A percentile compares a stretch with the other conserved stretches of the same genome.
Conservation (phyloP, 164 flowering plant genomes). For the Chimonanthus salicifolius region DNA sequence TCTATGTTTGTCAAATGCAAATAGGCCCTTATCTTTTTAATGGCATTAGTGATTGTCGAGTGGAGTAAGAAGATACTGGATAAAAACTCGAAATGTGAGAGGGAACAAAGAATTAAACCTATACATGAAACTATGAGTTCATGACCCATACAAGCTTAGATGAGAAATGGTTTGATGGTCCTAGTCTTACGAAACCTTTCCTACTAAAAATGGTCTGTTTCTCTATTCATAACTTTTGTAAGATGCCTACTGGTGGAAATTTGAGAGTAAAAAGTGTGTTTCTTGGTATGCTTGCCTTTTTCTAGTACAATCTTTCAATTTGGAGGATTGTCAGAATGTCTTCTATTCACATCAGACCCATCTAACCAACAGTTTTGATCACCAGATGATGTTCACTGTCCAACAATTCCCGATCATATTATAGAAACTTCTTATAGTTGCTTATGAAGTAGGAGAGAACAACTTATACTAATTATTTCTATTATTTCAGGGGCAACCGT, state of each 20-base stretch:
- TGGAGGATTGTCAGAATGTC: not conserved
- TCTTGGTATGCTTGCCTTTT: too few relatives aligned
- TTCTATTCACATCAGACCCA: not conserved
- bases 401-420: not conserved
- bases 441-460: not conserved
- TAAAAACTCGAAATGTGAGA: not conserved
- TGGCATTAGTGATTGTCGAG: not conserved
- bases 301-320: too few relatives aligned
- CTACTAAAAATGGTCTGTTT: not conserved
- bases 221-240: not conserved
- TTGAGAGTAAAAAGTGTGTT: not conserved
- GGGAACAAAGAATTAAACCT: not conserved
- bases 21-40: not conserved
- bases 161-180: not conserved
- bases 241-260: not conserved
- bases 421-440: not conserved
- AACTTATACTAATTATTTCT: constrained; percentile 2
- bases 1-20: not conserved
- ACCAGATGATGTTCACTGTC: not conserved
- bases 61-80: not conserved
- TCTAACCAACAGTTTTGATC: not conserved
- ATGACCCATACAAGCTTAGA: not conserved
- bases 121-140: not conserved
- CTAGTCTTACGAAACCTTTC: not conserved
- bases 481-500: constrained; percentile 71